Evolutionary conservation across 495 filamentous ascomycete species (phyloP).

Genomic region (Lasiosphaeris hirsuta): DNA sequence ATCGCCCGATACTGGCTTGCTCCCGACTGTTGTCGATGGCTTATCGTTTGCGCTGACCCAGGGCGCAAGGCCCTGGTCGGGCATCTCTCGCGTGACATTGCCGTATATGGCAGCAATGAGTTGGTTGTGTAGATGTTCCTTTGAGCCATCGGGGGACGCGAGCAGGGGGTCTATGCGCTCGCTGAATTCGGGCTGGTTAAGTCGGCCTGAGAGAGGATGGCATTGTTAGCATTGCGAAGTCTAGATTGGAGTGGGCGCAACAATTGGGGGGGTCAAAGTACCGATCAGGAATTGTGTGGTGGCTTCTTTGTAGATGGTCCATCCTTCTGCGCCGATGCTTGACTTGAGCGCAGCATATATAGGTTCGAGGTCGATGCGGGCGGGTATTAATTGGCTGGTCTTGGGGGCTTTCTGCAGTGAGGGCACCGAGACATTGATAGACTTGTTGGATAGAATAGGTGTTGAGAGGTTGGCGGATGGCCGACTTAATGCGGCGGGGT

Average conservation of each 20-base stretch:
- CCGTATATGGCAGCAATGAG: conserved; percentile 80
- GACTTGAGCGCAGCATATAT: conserved; percentile 82
- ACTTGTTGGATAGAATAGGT: conserved; percentile 57
- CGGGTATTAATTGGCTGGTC: conserved; percentile 61
- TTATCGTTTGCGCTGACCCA: conserved; percentile 98
- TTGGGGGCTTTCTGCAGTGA: conserved; percentile 59
- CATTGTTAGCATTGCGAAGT: conserved; percentile 2
- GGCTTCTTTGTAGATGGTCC: conserved; percentile 83
- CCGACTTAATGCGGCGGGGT: conserved; percentile 78
- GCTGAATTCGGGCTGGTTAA: conserved; percentile 81
- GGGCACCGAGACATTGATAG: conserved; percentile 54
- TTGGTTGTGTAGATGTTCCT: conserved; percentile 85
- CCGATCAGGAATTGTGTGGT: conserved; percentile 78
- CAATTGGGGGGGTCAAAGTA: conserved; percentile 20
- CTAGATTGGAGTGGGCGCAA: conserved; percentile 6
- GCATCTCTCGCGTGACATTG: conserved; percentile 83
- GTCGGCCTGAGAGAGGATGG: conserved; percentile 54
- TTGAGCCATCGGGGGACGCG: conserved; percentile 64
- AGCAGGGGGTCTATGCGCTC: conserved; percentile 68
- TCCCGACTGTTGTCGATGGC: conserved; percentile 65
- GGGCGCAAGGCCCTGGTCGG: conserved; percentile 84
- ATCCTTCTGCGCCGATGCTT: conserved; percentile 73
- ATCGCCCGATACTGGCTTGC: conserved; percentile 80
- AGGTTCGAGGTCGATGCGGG: conserved; percentile 85
- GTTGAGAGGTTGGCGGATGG: conserved; percentile 59